Base-by-base conservation (phyloP, 2,329 filamentous ascomycete genomes). In the Tolypocladium inflatum region DNA sequence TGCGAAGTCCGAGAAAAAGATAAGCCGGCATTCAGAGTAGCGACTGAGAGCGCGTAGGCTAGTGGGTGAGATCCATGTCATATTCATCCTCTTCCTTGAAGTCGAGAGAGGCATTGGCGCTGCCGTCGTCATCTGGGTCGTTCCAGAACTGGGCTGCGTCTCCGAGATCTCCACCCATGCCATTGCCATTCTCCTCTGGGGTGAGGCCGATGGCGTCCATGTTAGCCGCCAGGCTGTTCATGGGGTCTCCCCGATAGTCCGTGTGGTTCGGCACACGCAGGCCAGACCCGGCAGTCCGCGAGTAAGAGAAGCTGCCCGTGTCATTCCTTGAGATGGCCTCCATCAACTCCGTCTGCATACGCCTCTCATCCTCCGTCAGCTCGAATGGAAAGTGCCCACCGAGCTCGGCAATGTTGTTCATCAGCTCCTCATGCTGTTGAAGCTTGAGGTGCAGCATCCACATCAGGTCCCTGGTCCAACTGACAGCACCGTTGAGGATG, bases 51-150 rank as follows among this genome's bases (percentile, higher is more conserved):
- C 30, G 2, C 3, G 19, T n/a, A 3, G 17, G 51, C 62, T 69
- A 67, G 55, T 71, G 70, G 37, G 75, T 81, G 63, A 85, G 73
- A 63, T 94, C 90, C 89, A 96, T 95, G 68, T 85, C 85, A 68
- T 89, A 96, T 74, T 96, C 92, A 65, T 97, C 92, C 74, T 97
- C 92, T 71, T 96, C 92, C 73, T 96, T 96, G 76, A 97, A 90
- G 70, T 87, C 86, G 68, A 90, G 78, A 8, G 78, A 76, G 30
- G 79, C 80, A 51, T 85, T 82, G 57, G 86, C 87, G 68, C 84
- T 90, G 60, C 81, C 86, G 56, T 89, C 88, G 68, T 88, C 89
- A 68, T 88, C 87, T 61, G 82, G 84, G 50, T 87, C 85, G 57
- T 84, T 83, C 77, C 86, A 88, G 68, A 87, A 85, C 59, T 81